Conservation (phyloP, 225 moss, liverwort and hornwort species). For the Physcomitrellopsis africana region DNA sequence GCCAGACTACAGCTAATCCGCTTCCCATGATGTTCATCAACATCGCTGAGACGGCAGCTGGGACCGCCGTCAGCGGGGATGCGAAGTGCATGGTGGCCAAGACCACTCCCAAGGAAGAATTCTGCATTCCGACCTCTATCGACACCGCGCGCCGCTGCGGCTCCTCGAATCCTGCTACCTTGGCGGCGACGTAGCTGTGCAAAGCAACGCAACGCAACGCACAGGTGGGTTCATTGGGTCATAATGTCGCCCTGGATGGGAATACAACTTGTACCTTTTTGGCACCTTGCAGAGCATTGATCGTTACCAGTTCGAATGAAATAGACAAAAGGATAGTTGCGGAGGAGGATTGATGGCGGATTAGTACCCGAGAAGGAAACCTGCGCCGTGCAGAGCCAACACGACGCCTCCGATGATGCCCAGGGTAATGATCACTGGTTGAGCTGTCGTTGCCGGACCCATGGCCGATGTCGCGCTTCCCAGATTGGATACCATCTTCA, state of each 20-base stretch:
- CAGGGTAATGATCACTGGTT: conserved; percentile 43
- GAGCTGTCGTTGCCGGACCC: conserved; percentile 36
- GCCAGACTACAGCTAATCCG: conserved; percentile 63
- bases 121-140: conserved; percentile 77
- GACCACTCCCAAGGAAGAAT: conserved; percentile 70
- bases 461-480: conserved; percentile 28
- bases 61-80: conserved; percentile 62
- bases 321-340: too few species aligned
- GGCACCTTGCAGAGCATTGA: too few species aligned
- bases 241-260: too few species aligned
- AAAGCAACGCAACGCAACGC: too few species aligned
- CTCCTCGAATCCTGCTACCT: conserved; percentile 53
- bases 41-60: conserved; percentile 65
- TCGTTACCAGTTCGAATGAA: too few species aligned
- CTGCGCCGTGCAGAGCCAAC: conserved; percentile 50
- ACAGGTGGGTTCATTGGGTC: too few species aligned
- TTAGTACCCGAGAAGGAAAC: conserved; percentile 64
- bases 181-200: conserved; percentile 43
- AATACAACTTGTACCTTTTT: too few species aligned
- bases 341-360: conserved; percentile 8
- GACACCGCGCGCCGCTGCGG: conserved; percentile 68
- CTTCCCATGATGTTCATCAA: conserved; percentile 78
- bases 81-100: conserved; percentile 61
- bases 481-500: conserved; percentile 40
- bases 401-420: conserved; percentile 50